A percentile compares a stretch with the other conserved stretches of the same genome.
Evolutionary conservation across 176 grass and related monocot species (phyloP).

Genomic region (Secale cereale): DNA sequence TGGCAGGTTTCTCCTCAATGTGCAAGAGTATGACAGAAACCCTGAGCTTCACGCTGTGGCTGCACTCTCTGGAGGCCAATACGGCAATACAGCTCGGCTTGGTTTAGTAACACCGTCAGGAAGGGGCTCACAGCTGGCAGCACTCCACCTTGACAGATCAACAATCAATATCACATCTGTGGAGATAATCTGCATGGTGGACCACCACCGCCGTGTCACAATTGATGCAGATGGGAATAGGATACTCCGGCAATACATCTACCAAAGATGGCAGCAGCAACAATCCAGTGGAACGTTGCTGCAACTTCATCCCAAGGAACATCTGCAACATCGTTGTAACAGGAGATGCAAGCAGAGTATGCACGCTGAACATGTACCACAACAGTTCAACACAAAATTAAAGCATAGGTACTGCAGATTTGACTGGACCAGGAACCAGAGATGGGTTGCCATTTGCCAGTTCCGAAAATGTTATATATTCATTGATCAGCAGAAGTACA

Average conservation of each 20-base stretch:
- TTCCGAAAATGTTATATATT: conserved; percentile 19
- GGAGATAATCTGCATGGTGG: too few relatives aligned
- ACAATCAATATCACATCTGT: too few relatives aligned
- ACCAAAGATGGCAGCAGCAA: too few relatives aligned
- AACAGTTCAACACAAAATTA: too few relatives aligned
- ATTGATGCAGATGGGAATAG: too few relatives aligned
- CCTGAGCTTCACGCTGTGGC: conserved; percentile 17
- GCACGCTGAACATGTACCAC: too few relatives aligned
- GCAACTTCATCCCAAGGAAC: not conserved
- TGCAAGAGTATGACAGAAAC: conserved; percentile 15
- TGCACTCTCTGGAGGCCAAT: not conserved
- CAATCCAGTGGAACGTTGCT: too few relatives aligned
- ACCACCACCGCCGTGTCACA: too few relatives aligned
- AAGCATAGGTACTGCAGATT: conserved; percentile 34
- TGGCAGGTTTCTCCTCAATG: conserved; percentile 18
- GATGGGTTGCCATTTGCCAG: not conserved
- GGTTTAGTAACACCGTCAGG: not conserved
- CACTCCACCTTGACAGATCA: not conserved
- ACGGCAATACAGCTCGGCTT: not conserved
- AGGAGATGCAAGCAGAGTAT: not conserved
- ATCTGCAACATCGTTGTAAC: not conserved
- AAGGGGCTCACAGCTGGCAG: not conserved
- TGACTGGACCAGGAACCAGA: not conserved
- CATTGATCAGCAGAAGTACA: conserved; percentile 23
- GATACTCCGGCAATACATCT: too few relatives aligned